Evolutionary conservation across 208 protist genomes (phyloP), one percentile per base, ranked within the genome.

Genomic region (Trypanosomatidae sp.): DNA sequence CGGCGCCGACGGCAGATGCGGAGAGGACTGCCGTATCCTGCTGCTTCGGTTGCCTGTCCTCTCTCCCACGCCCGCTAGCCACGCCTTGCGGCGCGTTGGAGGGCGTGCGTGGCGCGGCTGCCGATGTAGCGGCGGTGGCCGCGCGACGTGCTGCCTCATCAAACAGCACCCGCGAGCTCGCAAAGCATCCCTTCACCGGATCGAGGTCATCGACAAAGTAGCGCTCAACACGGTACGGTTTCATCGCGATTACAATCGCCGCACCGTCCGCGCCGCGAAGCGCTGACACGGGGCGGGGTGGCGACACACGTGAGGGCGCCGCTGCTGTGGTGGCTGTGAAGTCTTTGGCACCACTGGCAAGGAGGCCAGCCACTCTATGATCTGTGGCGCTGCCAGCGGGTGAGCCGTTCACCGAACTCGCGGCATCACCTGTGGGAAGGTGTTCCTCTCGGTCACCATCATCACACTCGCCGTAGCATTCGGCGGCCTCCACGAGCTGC

Each of bases 131-230:
- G 36, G 71, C 52, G 25, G 49, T 22, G 25, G 60, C 76, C 15
- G 41, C 33, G 17, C 62, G 73, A 19, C 66, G 75, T 28, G 65
- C 28, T 1, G 15, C 62, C 12, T 36, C 46, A 19, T 68, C 65
- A 39, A 86, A 86, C 2, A 86, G 53, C 22, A 86, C 69, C n/a
- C 8, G 47, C 0, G 81, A 86, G 17, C 66, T 44, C 3, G 66
- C 53, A 39, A 86, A 86, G 60, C 64, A 53, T 65, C 76, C 74
- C 8, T 46, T 28, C 30, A 50, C 56, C 19, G 91, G 73, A 64
- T 95, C 90, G 28, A 95, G 62, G 66, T 95, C 90, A 22, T 95
- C 88, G 6, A 95, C 52, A 65, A 92, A 95, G 72, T 87, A 95
- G 33, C 83, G 80, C 69, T 95, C 90, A 0, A 92, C 77, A 49